Conservation (phyloP, 2,329 filamentous ascomycete species). For the Aspergillus pseudoglaucus region DNA sequence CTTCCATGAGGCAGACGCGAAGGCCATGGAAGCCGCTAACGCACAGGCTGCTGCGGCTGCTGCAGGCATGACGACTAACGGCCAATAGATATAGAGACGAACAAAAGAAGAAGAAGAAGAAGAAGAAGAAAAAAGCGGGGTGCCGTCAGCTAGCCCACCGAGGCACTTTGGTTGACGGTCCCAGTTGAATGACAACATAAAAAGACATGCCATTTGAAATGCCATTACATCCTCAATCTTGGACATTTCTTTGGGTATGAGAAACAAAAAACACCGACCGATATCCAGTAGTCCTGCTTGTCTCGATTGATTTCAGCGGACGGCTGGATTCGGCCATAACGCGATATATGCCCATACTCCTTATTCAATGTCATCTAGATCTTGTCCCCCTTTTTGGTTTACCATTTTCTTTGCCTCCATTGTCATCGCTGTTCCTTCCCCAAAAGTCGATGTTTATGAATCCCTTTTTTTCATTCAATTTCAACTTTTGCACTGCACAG, state of each 20-base stretch:
- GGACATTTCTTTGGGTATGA: not conserved
- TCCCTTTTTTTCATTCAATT: slow-evolving; percentile 5
- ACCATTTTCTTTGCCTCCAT: slow-evolving; percentile 9
- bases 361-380: slow-evolving; percentile 19
- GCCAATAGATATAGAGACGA: not conserved
- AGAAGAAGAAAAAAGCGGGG: not conserved
- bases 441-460: slow-evolving; percentile 8
- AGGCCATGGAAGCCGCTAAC: slow-evolving; percentile 39
- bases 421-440: slow-evolving; percentile 2
- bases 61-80: slow-evolving; percentile 25
- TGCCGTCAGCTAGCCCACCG: not conserved
- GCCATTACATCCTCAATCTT: not conserved
- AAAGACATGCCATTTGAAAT: not conserved
- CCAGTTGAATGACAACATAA: not conserved
- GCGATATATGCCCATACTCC: slow-evolving; percentile 23
- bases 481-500: slow-evolving; percentile 17
- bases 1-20: slow-evolving; percentile 62
- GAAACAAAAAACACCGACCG: not conserved
- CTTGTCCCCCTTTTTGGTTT: slow-evolving; percentile 14
- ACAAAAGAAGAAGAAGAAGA: not conserved
- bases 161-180: not conserved
- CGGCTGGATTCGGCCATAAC: slow-evolving; percentile 14
- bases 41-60: slow-evolving; percentile 32
- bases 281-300: not conserved
- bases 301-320: too few relatives aligned